A percentile compares a stretch with the other conserved stretches of the same genome.
Evolutionary conservation across 2,329 filamentous ascomycete species (phyloP).

Genomic region (Ambrosiella xylebori): DNA sequence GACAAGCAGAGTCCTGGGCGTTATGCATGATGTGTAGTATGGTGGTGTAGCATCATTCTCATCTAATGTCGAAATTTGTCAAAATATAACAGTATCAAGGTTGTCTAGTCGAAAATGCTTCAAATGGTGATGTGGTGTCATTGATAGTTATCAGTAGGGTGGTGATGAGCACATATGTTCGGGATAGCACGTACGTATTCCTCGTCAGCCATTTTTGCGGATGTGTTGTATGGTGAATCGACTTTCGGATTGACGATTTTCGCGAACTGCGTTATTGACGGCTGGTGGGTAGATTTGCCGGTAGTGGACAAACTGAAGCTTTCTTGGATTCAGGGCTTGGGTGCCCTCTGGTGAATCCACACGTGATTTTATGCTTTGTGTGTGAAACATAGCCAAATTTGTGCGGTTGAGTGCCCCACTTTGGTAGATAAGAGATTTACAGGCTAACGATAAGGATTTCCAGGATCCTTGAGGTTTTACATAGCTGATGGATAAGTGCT

Average conservation of each 20-base stretch:
- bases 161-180: slow-evolving; percentile 3
- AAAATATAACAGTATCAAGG: slow-evolving; percentile 12
- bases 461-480: neutral
- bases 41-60: slow-evolving; percentile 1
- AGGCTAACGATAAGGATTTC: neutral
- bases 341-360: slow-evolving; percentile 11
- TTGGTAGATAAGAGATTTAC: neutral
- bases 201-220: slow-evolving; percentile 62
- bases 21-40: neutral
- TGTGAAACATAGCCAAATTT: slow-evolving; percentile 6
- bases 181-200: slow-evolving; percentile 56
- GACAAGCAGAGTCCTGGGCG: neutral
- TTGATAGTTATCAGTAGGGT: neutral
- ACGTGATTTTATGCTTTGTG: slow-evolving; percentile 13
- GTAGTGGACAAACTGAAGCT: slow-evolving; percentile 10
- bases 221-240: slow-evolving; percentile 19
- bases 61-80: slow-evolving; percentile 3
- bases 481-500: neutral
- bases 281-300: slow-evolving; percentile 12
- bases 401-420: slow-evolving; percentile 7
- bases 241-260: slow-evolving; percentile 13
- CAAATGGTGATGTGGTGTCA: slow-evolving; percentile 1
- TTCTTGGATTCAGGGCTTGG: slow-evolving; percentile 13
- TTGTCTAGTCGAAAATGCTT: slow-evolving; percentile 15
- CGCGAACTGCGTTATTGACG: slow-evolving; percentile 13